These are phyloP conservation scores for Pseudozyma sp. DNA, from an alignment of 1,284 basidiomycete genomes.

Conservation along the genomic window DNA sequence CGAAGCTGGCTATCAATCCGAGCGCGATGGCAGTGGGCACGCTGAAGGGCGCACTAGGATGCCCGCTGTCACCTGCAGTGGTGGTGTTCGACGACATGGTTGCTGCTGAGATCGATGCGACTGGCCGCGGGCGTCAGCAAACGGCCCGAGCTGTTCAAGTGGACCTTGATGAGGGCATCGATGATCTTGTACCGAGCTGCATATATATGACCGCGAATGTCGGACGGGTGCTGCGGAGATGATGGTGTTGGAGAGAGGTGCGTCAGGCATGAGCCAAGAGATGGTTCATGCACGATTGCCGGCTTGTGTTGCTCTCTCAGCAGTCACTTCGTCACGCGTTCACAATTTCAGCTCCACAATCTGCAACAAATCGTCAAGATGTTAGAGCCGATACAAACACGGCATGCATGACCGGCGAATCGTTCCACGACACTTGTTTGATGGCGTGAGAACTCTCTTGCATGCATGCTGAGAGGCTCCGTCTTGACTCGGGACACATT, in stretches of 20 bases:
- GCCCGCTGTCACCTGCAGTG: slow-evolving; percentile 1
- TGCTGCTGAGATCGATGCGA: neutral
- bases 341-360: neutral
- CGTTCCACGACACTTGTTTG: too few relatives aligned
- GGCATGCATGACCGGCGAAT: too few relatives aligned
- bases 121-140: slow-evolving; percentile 5
- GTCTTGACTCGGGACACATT: too few relatives aligned
- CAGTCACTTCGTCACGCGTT: neutral
- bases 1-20: slow-evolving; percentile 86
- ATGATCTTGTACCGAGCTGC: neutral
- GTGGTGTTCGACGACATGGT: slow-evolving; percentile 20
- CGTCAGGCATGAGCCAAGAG: neutral
- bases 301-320: slow-evolving; percentile 2
- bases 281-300: neutral
- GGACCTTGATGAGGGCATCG: slow-evolving; percentile 4
- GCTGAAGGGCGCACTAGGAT: slow-evolving; percentile 35
- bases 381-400: too few relatives aligned
- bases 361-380: too few relatives aligned
- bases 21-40: slow-evolving; percentile 70
- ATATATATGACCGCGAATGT: too few relatives aligned
- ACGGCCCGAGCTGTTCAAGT: slow-evolving; percentile 9
- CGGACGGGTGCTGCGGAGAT: neutral
- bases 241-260: neutral
- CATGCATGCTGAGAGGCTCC: too few relatives aligned
- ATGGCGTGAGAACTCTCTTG: too few relatives aligned